A percentile compares a stretch with the other conserved stretches of the same genome.
Conservation (phyloP, 257 asterid genomes). For the Solanum habrochaites region DNA sequence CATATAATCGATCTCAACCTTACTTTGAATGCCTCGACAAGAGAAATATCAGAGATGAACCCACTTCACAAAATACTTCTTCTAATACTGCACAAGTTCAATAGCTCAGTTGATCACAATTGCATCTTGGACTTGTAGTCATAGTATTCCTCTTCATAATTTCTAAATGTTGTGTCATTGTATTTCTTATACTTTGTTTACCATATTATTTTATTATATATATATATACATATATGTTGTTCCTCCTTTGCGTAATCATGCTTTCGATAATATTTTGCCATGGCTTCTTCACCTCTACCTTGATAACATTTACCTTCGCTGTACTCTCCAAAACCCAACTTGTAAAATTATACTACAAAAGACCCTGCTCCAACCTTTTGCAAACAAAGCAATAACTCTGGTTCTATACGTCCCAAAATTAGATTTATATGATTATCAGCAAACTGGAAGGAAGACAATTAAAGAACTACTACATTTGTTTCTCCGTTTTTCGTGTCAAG, state of each 20-base stretch:
- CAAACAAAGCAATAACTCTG: not conserved
- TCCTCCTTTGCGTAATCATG: not conserved
- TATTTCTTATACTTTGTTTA: not conserved
- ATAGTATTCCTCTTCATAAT: not conserved
- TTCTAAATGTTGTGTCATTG: too few species aligned
- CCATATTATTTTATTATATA: not conserved
- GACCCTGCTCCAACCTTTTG: not conserved
- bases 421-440: not conserved
- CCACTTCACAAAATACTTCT: not conserved
- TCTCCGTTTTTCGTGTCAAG: not conserved
- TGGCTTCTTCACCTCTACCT: not conserved
- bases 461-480: slow-evolving; percentile 3
- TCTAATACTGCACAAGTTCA: not conserved
- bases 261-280: not conserved
- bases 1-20: not conserved
- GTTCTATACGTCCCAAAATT: not conserved
- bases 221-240: not conserved
- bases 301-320: not conserved
- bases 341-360: not conserved
- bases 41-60: not conserved
- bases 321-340: not conserved
- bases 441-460: slow-evolving; percentile 18
- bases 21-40: not conserved
- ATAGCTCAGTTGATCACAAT: too few species aligned
- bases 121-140: too few species aligned